Evolutionary conservation across 1,284 basidiomycete genomes (phyloP).

Genomic region (Heterobasidion annosum): DNA sequence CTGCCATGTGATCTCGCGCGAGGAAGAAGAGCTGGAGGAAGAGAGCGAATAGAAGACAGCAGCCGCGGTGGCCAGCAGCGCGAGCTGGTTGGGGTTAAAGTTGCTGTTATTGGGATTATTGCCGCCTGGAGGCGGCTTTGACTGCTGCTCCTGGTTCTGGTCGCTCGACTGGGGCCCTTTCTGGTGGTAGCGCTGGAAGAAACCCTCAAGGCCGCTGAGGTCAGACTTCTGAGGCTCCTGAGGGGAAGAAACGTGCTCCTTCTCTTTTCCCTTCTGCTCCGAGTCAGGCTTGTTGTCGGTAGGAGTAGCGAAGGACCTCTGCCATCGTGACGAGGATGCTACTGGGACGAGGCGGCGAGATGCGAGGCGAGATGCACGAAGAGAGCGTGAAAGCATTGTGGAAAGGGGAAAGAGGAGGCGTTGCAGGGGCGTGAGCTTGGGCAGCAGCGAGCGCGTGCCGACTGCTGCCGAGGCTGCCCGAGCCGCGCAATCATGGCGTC

Average conservation of each 20-base stretch:
- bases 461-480: not conserved
- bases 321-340: constrained; percentile 17
- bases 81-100: constrained; percentile 52
- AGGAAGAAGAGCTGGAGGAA: constrained; percentile 45
- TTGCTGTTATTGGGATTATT: constrained; percentile 38
- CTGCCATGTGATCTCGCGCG: constrained; percentile 96
- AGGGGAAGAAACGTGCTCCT: constrained; percentile 17
- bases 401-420: constrained; percentile 8
- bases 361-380: constrained; percentile 28
- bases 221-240: constrained; percentile 21
- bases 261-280: constrained; percentile 16
- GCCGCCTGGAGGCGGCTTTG: constrained; percentile 27
- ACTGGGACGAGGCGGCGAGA: constrained; percentile 23
- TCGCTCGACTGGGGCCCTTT: constrained; percentile 29
- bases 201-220: constrained; percentile 62
- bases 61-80: constrained; percentile 46
- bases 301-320: constrained; percentile 34
- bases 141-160: constrained; percentile 13
- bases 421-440: not conserved
- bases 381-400: constrained; percentile 32
- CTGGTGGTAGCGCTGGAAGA: constrained; percentile 69
- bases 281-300: constrained; percentile 21
- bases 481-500: not conserved
- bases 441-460: not conserved
- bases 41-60: constrained; percentile 66